phyloP scores from a whole-genome alignment of 768 basidiomycete genomes.

The Tulasnella sp. region DNA sequence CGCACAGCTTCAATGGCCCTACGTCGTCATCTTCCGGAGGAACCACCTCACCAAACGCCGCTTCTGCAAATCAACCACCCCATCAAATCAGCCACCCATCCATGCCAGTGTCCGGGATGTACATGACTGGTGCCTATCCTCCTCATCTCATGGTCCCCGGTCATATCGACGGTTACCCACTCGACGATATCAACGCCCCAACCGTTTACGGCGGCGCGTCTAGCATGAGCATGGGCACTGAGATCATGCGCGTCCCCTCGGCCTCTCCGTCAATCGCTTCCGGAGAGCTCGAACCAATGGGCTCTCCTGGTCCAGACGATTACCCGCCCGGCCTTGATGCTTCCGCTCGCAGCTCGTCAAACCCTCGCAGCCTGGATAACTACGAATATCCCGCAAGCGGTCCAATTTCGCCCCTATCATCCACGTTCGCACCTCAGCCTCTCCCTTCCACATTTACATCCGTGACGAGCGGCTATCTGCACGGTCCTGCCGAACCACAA shows the following conservation, averaged over 20 bases:
- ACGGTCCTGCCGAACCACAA: background rate
- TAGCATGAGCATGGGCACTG: conserved; percentile 8
- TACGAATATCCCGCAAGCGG: conserved; percentile 21
- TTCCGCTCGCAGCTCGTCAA: conserved; percentile 20
- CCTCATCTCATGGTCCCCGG: conserved; percentile 17
- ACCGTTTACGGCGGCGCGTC: conserved; percentile 9
- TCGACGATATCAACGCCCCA: background rate
- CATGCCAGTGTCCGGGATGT: background rate
- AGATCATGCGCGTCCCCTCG: conserved; percentile 25
- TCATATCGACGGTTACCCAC: conserved; percentile 7
- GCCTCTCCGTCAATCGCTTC: conserved; percentile 25
- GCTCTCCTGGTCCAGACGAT: conserved; percentile 22
- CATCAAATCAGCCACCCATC: conserved; percentile 7
- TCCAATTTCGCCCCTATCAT: conserved; percentile 21
- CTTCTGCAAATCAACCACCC: conserved; percentile 11
- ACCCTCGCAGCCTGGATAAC: conserved; percentile 12
- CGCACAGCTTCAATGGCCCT: background rate
- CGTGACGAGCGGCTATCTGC: conserved; percentile 20
- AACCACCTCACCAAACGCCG: background rate
- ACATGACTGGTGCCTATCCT: conserved; percentile 11
- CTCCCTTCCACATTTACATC: conserved; percentile 19
- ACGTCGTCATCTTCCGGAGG: conserved; percentile 9
- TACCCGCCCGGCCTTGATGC: background rate
- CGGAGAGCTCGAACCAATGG: conserved; percentile 10
- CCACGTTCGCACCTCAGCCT: conserved; percentile 9